phyloP scores from a whole-genome alignment of 345 rosid genomes.

The Salix arbutifolia region DNA sequence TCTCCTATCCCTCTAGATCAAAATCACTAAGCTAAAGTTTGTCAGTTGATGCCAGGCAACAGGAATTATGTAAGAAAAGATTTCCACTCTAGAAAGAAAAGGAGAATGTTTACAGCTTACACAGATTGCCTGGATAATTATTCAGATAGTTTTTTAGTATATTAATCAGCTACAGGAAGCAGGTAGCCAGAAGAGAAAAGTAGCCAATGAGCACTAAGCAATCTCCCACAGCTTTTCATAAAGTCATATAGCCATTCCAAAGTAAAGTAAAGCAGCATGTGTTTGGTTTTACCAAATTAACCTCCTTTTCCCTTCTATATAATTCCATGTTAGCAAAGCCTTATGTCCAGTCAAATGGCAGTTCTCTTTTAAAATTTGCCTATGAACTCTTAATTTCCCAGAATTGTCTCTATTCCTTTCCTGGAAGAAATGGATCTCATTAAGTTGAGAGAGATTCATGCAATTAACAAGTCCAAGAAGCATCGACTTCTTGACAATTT shows the following conservation, averaged over 20 bases:
- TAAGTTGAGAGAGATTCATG: constrained; percentile 27
- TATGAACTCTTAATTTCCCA: constrained; percentile 8
- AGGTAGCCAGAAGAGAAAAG: constrained; percentile 9
- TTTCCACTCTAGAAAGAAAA: background rate
- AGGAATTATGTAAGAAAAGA: background rate
- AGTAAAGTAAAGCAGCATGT: constrained; percentile 6
- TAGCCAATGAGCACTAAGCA: constrained; percentile 12
- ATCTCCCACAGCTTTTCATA: constrained; percentile 26
- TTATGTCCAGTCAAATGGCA: constrained; percentile 31
- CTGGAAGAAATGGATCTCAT: constrained; percentile 20
- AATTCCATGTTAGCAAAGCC: constrained; percentile 13
- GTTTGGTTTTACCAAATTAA: constrained; percentile 15
- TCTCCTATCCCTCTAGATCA: background rate
- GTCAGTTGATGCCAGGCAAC: background rate
- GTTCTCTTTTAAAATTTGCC: constrained; percentile 12
- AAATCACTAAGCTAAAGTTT: background rate
- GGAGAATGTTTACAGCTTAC: background rate
- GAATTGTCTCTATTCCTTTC: background rate
- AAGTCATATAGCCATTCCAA: constrained; percentile 14
- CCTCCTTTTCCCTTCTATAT: constrained; percentile 24
- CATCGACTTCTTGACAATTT: constrained; percentile 25
- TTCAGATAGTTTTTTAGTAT: background rate
- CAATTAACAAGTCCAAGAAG: constrained; percentile 34
- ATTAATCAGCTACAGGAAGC: background rate
- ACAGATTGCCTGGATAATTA: background rate